Conservation (phyloP, 768 basidiomycete species). For the Daedaleopsis sinensis region DNA sequence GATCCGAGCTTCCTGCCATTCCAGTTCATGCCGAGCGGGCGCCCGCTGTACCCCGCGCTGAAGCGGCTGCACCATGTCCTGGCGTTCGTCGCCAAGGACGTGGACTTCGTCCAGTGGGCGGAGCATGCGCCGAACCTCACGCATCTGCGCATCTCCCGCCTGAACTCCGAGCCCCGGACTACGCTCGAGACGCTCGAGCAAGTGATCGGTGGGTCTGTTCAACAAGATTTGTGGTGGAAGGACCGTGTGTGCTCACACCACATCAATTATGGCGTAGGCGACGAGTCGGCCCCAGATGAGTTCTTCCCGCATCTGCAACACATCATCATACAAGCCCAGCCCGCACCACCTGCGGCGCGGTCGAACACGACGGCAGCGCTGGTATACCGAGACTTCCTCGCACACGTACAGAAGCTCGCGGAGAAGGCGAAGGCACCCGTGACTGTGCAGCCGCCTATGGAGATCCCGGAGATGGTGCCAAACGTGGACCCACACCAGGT, state of each 20-base stretch:
- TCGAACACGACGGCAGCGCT: neutral
- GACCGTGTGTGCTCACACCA: neutral
- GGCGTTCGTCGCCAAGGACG: conserved; percentile 7
- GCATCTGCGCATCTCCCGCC: conserved; percentile 15
- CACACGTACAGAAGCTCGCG: neutral
- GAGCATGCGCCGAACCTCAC: conserved; percentile 12
- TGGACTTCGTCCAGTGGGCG: conserved; percentile 14
- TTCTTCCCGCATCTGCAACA: conserved; percentile 11
- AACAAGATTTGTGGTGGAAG: neutral
- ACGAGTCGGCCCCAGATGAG: neutral
- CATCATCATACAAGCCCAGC: conserved; percentile 15
- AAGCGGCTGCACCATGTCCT: conserved; percentile 16
- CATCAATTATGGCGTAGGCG: neutral
- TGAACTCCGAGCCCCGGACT: conserved; percentile 4
- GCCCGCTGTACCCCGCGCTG: conserved; percentile 9
- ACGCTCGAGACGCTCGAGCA: conserved; percentile 2
- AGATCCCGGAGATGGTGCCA: conserved; percentile 2
- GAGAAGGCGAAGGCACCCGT: conserved; percentile 1
- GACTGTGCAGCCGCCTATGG: conserved; percentile 10
- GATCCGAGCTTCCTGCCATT: conserved; percentile 15
- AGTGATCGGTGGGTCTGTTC: conserved; percentile 4
- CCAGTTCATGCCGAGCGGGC: neutral
- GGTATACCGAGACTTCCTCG: conserved; percentile 7
- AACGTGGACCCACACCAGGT: conserved; percentile 7
- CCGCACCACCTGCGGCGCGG: conserved; percentile 4